Base-by-base conservation (phyloP, 495 filamentous ascomycete species). In the Penicillium cinerascens region DNA sequence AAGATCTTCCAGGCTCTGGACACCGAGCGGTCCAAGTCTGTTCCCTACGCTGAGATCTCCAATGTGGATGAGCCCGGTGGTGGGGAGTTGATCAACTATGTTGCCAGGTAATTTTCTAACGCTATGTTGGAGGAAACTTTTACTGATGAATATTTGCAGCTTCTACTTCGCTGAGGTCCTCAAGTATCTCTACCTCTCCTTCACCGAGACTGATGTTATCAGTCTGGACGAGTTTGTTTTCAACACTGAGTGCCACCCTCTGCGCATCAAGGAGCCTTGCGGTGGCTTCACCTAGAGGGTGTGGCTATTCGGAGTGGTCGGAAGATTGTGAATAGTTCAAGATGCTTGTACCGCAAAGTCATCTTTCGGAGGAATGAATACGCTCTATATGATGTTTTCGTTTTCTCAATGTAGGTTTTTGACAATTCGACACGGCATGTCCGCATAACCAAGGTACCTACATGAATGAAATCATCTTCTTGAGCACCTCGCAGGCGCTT, bases 11-110 rank as follows among this genome's bases (percentile, higher is more conserved):
- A 81, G 55, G 72, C 84, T 17, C 74, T 89, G 54, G 71, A 84
- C 27, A 66, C 67, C 35, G 66, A 78, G 37, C 87, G 86, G 33
- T 65, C 64, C 18, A 77, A 81, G 15, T 68, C 74, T 27, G 70
- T 71, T 35, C 86, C 81, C 4, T 81, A 85, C 59, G 78, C 75
- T 4, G 85, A 85, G 47, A 82, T 89, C 56, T 65, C 73, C 44
- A 82, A 87, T 61, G 83, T 89, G 5, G 76, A 56, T 50, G 51
- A 42, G 13, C 55, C 55, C 1, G 33, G 44, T 16, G 56, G 60
- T 40, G 52, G 74, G n/a, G 87, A 84, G 59, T 56, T 91, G 47
- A 85, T 86, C 45, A 78, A 83, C 52, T 51, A 47, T 29, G 56
- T 59, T 29, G 49, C 56, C 8, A 59, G 55, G 55, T 58, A 11